These are phyloP conservation scores for Populus tremula DNA, from an alignment of 345 rosid genomes.

Conservation along the genomic window DNA sequence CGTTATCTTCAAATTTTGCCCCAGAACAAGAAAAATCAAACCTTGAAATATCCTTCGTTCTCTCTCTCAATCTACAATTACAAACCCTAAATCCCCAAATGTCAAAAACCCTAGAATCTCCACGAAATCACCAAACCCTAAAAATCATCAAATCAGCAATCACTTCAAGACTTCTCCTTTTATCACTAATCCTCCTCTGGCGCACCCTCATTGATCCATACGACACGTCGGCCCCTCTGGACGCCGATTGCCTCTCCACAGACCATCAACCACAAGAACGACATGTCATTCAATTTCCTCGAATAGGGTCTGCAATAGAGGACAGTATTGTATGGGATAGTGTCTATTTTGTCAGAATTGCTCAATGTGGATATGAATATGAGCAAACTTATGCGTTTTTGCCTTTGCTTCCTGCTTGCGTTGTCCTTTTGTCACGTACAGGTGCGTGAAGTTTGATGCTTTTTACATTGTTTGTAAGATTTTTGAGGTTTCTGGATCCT, in stretches of 20 bases:
- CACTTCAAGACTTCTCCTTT: slow-evolving; percentile 54
- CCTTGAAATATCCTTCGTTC: too few species aligned
- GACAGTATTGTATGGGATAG: slow-evolving; percentile 81
- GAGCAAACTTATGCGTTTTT: slow-evolving; percentile 90
- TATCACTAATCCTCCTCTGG: slow-evolving; percentile 55
- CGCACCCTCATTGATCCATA: slow-evolving; percentile 63
- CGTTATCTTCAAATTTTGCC: too few species aligned
- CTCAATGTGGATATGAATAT: slow-evolving; percentile 87
- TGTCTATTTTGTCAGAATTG: slow-evolving; percentile 71
- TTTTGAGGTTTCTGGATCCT: too few species aligned
- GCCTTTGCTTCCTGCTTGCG: slow-evolving; percentile 72
- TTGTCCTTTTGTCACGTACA: slow-evolving; percentile 53
- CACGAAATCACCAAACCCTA: slow-evolving; percentile 2
- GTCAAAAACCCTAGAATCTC: neutral
- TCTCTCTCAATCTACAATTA: too few species aligned
- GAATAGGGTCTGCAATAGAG: slow-evolving; percentile 46
- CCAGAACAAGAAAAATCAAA: too few species aligned
- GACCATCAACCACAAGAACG: slow-evolving; percentile 8
- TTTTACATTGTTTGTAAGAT: too few species aligned
- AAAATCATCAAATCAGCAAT: slow-evolving; percentile 53
- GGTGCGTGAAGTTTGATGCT: slow-evolving; percentile 26
- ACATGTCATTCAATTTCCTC: slow-evolving; percentile 23
- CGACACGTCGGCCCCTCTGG: slow-evolving; percentile 75
- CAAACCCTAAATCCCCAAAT: neutral
- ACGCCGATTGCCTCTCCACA: slow-evolving; percentile 51